Base-by-base conservation (phyloP, 106 monocot genomes). In the Amphibolis antarctica region DNA sequence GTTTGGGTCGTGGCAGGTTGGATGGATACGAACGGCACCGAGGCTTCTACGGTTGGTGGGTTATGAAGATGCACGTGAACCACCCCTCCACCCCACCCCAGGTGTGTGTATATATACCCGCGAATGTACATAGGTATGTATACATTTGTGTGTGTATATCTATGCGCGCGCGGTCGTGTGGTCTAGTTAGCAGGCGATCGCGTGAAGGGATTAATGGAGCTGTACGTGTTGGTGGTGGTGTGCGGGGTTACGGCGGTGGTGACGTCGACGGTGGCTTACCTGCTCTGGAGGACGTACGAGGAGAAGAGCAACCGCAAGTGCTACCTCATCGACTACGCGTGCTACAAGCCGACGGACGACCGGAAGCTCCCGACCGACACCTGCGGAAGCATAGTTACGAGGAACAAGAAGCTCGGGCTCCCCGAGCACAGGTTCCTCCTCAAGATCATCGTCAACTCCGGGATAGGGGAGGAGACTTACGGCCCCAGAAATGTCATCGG, bases 381-480 rank as follows among this genome's bases (percentile, higher is more conserved):
- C 1, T 69, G 68, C 43, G 72, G 75, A 9, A 58, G 67, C 25
- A 82, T 89, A 44, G 54, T 89, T 10, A 6, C 26, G 21, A 70
- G 82, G n/a, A 89, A 89, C 75, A 63, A 47, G 14, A 57, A 55
- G n/a, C 69, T 89, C 9, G 82, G 88, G 18, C 3, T 81, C 11
- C 28, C 71, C 23, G 85, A 89, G 69, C 75, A 72, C 49, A 76
- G 68, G 66, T 85, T 89, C 69, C 52, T 89, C 20, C 77, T 89
- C 36, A 89, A 82, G 60, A 75, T 89, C 44, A 69, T 85, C 28
- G 81, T 89, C 53, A 79, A 79, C 74, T 82, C 88, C 9, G 88
- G 85, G 26, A 81, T 89, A 44, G 85, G 88, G 0, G 88, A 85
- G 79, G 68, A 81, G 42, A 89, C 88, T 15, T 89, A 89, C 67